Evolutionary conservation across 129 eudicot species (phyloP), one percentile per base, ranked within the genome.

Genomic region (Tagetes erecta): DNA sequence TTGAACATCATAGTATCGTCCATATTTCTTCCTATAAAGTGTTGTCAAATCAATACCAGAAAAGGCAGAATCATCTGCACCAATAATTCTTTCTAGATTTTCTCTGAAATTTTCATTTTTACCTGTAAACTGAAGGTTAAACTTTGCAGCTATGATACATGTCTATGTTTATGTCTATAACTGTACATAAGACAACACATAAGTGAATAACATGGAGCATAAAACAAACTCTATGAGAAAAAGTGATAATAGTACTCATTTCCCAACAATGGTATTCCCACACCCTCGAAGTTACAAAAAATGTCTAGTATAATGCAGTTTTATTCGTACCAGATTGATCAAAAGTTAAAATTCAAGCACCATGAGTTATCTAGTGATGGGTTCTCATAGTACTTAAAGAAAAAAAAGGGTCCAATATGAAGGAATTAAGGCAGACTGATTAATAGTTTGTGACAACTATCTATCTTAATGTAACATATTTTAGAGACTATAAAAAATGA

Each of bases 31-130:
- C 81, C 99, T 74, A 62, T 90, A 90, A 38, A 94, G 91, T 67
- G 97, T 86, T 66, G 99, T 97, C 65, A 94, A 87, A 87, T 94
- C 99, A 44, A 89, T 64, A 68, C 99, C 99, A 50, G 82, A 88
- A 81, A 94, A 94, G 37, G 82, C 78, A 47, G 97, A 90, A 81
- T 94, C 99, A 82, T 94, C 99, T 50, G 42, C 79, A 14, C 99
- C 99, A 10, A 94, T 87, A 69, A 86, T 85, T 82, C 90, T 85
- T 81, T 94, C 97, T 72, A 94, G 91, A 67, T 87, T 83, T 73
- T 88, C 97, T 80, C 99, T 82, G 14, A 86, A 64, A 55, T 45
- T 69, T 67, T 88, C 91, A 53, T 80, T 81, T 68, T 85, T 82
- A 70, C 92, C 99, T 93, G 90, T 59, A 78, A 74, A 63, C 45